These are phyloP conservation scores for Abelmoschus esculentus DNA, from an alignment of 345 rosid genomes.

Conservation along the genomic window DNA sequence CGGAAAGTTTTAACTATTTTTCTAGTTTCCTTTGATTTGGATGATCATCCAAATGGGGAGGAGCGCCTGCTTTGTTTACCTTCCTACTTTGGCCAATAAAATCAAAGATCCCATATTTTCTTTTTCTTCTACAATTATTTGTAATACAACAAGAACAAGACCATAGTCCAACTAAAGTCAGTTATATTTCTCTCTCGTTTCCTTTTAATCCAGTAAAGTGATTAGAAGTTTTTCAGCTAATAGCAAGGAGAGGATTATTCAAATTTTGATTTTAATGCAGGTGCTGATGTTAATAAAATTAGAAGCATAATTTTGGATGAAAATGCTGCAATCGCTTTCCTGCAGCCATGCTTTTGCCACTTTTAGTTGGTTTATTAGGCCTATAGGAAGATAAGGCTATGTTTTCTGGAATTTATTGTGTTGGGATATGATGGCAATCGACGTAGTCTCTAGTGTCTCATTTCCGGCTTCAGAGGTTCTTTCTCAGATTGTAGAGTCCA, in stretches of 20 bases:
- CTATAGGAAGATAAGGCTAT: slow-evolving; percentile 11
- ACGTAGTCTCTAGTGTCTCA: slow-evolving; percentile 29
- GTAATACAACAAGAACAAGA: background rate
- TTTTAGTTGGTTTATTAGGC: background rate
- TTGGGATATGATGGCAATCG: slow-evolving; percentile 33
- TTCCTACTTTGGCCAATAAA: background rate
- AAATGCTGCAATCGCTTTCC: background rate
- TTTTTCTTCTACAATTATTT: background rate
- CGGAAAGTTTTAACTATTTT: background rate
- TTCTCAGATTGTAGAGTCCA: slow-evolving; percentile 35
- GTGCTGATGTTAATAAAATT: background rate
- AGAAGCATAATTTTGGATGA: background rate
- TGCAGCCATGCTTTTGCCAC: background rate
- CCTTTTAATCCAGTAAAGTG: background rate
- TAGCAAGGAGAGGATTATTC: background rate
- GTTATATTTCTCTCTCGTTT: background rate
- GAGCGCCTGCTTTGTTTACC: background rate
- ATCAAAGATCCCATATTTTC: background rate
- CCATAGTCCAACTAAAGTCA: background rate
- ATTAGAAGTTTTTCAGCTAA: background rate
- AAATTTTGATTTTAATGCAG: background rate
- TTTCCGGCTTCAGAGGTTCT: slow-evolving; percentile 35
- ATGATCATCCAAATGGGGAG: background rate
- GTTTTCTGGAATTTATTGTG: slow-evolving; percentile 11
- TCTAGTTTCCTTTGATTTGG: background rate